Percentiles rank a stretch among this genome's conserved stretches.
These are phyloP conservation scores for Hypoxylon sp. DNA, from an alignment of 2,329 filamentous ascomycete genomes.

Conservation along the genomic window DNA sequence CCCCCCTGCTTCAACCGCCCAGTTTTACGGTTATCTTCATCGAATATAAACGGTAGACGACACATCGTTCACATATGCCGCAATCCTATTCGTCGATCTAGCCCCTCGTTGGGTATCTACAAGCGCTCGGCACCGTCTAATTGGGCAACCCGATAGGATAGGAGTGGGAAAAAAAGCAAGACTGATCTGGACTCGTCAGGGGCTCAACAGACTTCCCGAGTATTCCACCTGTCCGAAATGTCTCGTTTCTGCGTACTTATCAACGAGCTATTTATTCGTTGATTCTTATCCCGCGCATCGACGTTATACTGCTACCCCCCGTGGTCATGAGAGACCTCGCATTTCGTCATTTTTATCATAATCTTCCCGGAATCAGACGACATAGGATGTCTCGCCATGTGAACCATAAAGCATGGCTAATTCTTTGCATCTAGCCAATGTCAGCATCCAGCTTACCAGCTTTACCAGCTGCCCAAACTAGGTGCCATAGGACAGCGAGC, in stretches of 20 bases:
- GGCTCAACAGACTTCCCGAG: slow-evolving; percentile 21
- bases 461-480: background rate
- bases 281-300: slow-evolving; percentile 22
- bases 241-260: slow-evolving; percentile 16
- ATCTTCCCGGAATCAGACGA: slow-evolving; percentile 21
- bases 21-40: slow-evolving; percentile 19
- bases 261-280: slow-evolving; percentile 31
- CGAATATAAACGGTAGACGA: slow-evolving; percentile 22
- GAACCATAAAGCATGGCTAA: slow-evolving; percentile 3
- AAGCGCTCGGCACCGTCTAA: slow-evolving; percentile 45
- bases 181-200: slow-evolving; percentile 26
- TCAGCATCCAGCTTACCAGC: background rate
- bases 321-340: slow-evolving; percentile 22
- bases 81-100: slow-evolving; percentile 40
- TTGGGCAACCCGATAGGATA: slow-evolving; percentile 48
- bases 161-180: slow-evolving; percentile 8
- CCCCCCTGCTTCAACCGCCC: background rate
- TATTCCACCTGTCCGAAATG: slow-evolving; percentile 15
- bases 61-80: slow-evolving; percentile 28
- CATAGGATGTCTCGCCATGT: slow-evolving; percentile 20
- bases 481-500: background rate
- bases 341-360: slow-evolving; percentile 40
- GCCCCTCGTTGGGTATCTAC: slow-evolving; percentile 42
- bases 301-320: slow-evolving; percentile 29
- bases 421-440: slow-evolving; percentile 6